Evolutionary conservation across 2,329 filamentous ascomycete genomes (phyloP).

Genomic region (Trichoderma sp.): DNA sequence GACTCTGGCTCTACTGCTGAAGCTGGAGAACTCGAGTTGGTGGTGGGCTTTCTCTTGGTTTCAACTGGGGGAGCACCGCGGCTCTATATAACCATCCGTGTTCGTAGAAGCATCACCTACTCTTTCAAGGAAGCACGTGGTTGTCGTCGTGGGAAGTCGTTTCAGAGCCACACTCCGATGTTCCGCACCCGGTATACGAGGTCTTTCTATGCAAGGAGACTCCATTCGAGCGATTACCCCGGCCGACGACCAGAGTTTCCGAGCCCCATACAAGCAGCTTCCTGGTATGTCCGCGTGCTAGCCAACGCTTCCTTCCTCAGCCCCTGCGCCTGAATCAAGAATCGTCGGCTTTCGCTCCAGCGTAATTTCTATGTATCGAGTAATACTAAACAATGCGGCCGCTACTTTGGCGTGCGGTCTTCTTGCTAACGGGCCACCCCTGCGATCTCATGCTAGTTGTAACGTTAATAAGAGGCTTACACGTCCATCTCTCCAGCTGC

Average conservation of each 20-base stretch:
- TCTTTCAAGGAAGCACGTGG: not conserved
- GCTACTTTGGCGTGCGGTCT: not conserved
- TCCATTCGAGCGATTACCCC: constrained; percentile 1
- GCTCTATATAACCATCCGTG: constrained; percentile 6
- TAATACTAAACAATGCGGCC: no score
- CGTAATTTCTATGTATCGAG: no score
- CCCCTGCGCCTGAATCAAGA: constrained; percentile 15
- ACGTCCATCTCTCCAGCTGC: constrained; percentile 11
- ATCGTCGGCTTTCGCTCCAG: not conserved
- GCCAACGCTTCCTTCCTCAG: not conserved
- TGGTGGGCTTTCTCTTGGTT: not conserved
- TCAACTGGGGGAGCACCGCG: not conserved
- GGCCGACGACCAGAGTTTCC: not conserved
- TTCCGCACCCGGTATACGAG: constrained; percentile 3
- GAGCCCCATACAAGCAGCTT: not conserved
- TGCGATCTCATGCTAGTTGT: constrained; percentile 12
- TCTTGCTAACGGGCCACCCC: not conserved
- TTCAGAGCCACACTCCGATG: constrained; percentile 8
- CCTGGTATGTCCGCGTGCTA: not conserved
- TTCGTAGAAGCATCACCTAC: not conserved
- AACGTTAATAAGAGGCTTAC: constrained; percentile 27
- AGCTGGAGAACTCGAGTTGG: not conserved
- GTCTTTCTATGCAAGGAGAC: not conserved
- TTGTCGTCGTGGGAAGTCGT: not conserved
- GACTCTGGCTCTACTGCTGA: not conserved